Percentiles rank a stretch among this genome's conserved stretches.
Conservation (phyloP, 371 early-diverging fungal species). For the Apophysomyces variabilis region DNA sequence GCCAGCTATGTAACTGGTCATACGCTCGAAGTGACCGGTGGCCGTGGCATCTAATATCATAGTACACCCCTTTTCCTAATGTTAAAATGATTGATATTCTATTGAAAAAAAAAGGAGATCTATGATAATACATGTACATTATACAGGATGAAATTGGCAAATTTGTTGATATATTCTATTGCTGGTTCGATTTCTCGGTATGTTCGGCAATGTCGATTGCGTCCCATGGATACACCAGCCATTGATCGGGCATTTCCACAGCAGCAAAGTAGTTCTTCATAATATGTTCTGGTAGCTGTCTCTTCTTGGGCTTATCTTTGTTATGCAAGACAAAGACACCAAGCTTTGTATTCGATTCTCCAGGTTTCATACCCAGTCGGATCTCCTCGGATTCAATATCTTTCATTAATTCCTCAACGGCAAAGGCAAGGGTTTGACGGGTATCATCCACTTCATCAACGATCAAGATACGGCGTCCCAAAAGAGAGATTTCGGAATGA, state of each 20-base stretch:
- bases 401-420: conserved; percentile 71
- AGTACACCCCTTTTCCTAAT: neutral
- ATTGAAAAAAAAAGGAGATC: neutral
- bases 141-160: neutral
- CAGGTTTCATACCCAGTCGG: conserved; percentile 50
- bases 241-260: conserved; percentile 75
- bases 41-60: no score
- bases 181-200: conserved; percentile 52
- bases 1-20: neutral
- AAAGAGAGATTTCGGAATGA: conserved; percentile 58
- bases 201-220: conserved; percentile 74
- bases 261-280: conserved; percentile 74
- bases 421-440: conserved; percentile 73
- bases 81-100: neutral
- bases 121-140: neutral
- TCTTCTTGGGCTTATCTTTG: conserved; percentile 76
- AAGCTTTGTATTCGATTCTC: conserved; percentile 67
- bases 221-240: conserved; percentile 83
- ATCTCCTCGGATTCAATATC: conserved; percentile 67
- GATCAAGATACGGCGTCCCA: conserved; percentile 74
- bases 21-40: no score
- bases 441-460: conserved; percentile 85
- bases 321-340: conserved; percentile 81
- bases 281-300: conserved; percentile 61
- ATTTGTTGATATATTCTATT: neutral